These are phyloP conservation scores for Huntiella decipiens DNA, from an alignment of 2,329 filamentous ascomycete genomes.

Conservation along the genomic window DNA sequence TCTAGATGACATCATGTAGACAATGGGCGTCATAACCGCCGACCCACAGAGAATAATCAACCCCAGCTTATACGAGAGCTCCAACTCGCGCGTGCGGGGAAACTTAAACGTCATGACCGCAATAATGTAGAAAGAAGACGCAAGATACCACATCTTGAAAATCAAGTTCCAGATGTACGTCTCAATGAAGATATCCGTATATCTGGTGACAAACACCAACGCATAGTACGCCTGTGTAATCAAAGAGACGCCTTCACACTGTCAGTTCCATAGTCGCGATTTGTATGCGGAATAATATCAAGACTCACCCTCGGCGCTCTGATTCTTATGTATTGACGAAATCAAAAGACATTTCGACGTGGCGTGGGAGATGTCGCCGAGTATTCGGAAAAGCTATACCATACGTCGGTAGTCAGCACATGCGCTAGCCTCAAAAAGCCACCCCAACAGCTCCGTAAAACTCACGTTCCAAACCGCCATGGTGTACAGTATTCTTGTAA, in stretches of 20 bases:
- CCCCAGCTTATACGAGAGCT: conserved; percentile 86
- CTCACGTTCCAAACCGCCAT: conserved; percentile 25
- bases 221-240: conserved; percentile 82
- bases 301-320: conserved; percentile 52
- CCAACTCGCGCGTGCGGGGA: conserved; percentile 71
- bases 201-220: conserved; percentile 68
- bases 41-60: conserved; percentile 47
- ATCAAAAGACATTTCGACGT: conserved; percentile 80
- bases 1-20: conserved; percentile 15
- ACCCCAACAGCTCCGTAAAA: not conserved
- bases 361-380: conserved; percentile 71
- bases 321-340: conserved; percentile 74
- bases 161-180: conserved; percentile 48
- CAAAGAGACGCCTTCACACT: conserved; percentile 56
- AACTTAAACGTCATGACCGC: conserved; percentile 73
- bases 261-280: not conserved
- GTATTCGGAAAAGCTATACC: conserved; percentile 46
- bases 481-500: not conserved
- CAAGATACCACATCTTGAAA: conserved; percentile 80
- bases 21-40: conserved; percentile 49
- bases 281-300: conserved; percentile 3
- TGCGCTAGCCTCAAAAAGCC: no score
- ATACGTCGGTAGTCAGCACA: not conserved
- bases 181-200: conserved; percentile 59
- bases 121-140: conserved; percentile 70